Conservation (phyloP, 2,329 filamentous ascomycete species). For the Neurospora sp. region DNA sequence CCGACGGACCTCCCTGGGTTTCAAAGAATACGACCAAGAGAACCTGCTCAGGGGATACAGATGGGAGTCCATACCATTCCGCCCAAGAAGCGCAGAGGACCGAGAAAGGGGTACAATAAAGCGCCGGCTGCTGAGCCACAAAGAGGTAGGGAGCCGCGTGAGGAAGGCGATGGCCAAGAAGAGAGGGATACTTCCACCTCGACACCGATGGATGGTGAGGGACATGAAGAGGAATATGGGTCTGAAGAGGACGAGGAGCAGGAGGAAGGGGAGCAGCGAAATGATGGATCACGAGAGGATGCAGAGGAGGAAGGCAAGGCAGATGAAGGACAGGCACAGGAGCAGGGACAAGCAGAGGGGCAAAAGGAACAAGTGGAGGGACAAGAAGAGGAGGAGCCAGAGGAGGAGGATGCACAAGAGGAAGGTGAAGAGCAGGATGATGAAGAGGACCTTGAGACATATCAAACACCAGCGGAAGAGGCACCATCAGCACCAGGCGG, state of each 20-base stretch:
- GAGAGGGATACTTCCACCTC: not conserved
- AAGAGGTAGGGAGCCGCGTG: not conserved
- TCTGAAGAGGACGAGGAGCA: not conserved
- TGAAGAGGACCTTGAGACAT: not conserved
- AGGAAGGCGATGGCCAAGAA: not conserved
- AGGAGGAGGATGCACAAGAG: not conserved
- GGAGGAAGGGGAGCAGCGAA: not conserved
- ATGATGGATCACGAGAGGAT: not conserved
- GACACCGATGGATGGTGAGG: not conserved
- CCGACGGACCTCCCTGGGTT: not conserved
- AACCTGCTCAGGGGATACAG: not conserved
- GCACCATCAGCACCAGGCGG: not conserved
- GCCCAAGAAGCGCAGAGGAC: not conserved
- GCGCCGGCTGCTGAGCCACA: not conserved
- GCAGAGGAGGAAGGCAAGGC: not conserved
- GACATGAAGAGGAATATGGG: not conserved
- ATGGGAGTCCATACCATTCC: not conserved
- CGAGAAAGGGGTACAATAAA: not conserved
- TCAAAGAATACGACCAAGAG: not conserved
- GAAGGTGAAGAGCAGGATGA: not conserved
- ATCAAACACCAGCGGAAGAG: not conserved
- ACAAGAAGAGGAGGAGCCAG: not conserved
- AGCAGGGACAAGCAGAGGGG: not conserved
- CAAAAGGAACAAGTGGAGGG: not conserved
- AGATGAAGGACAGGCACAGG: not conserved